Evolutionary conservation across 2,329 filamentous ascomycete species (phyloP).

Genomic region (Penicillium brasilianum): DNA sequence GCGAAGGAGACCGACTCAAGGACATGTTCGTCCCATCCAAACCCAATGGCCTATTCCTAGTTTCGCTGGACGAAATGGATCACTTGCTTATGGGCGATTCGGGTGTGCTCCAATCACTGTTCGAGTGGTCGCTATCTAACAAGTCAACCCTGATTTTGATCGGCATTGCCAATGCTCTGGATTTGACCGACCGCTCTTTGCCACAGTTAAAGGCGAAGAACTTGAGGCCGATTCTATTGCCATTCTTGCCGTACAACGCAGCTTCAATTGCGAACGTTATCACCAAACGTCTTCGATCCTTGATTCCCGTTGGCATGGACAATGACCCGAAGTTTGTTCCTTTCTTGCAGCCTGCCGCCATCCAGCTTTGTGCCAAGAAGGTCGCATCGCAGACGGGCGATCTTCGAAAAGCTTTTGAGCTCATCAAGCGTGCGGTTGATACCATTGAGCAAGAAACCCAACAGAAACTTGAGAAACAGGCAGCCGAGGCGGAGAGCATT

Average conservation of each 20-base stretch:
- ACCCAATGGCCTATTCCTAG: slow-evolving; percentile 67
- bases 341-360: slow-evolving; percentile 90
- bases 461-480: slow-evolving; percentile 69
- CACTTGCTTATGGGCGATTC: slow-evolving; percentile 87
- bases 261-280: slow-evolving; percentile 87
- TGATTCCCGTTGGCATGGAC: slow-evolving; percentile 59
- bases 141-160: slow-evolving; percentile 81
- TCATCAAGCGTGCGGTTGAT: slow-evolving; percentile 87
- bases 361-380: slow-evolving; percentile 93
- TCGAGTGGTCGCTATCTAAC: slow-evolving; percentile 90
- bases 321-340: slow-evolving; percentile 68
- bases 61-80: slow-evolving; percentile 94
- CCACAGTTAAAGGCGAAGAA: slow-evolving; percentile 92
- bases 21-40: slow-evolving; percentile 71
- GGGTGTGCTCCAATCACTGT: slow-evolving; percentile 89
- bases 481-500: slow-evolving; percentile 62
- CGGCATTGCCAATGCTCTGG: slow-evolving; percentile 94
- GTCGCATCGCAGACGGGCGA: slow-evolving; percentile 94
- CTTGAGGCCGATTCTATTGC: slow-evolving; percentile 84
- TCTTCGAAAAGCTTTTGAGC: slow-evolving; percentile 91
- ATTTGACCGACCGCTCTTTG: slow-evolving; percentile 92
- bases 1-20: slow-evolving; percentile 71
- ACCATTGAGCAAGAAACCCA: slow-evolving; percentile 84
- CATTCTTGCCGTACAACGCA: slow-evolving; percentile 91
- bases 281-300: slow-evolving; percentile 76